Evolutionary conservation across 371 early-diverging fungal genomes (phyloP).

Genomic region (Gilbertella persicaria): DNA sequence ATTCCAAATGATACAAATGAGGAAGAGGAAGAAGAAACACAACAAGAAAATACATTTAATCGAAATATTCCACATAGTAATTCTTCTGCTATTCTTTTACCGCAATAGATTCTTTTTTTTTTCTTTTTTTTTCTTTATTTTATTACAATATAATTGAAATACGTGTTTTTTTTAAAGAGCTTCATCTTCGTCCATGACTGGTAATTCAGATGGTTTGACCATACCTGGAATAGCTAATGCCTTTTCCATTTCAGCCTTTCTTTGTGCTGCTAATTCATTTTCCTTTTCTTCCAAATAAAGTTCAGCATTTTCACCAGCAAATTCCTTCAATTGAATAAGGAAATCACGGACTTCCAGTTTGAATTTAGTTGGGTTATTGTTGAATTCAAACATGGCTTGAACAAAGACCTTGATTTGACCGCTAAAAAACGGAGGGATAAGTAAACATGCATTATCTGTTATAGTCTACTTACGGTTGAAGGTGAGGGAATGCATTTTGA

Average conservation of each 20-base stretch:
- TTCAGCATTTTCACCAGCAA: conserved; percentile 89
- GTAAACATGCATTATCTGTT: neutral
- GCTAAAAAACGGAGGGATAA: conserved; percentile 33
- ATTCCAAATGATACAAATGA: conserved; percentile 53
- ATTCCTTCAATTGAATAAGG: conserved; percentile 94
- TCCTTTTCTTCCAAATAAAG: conserved; percentile 93
- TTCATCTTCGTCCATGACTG: conserved; percentile 71
- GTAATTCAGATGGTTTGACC: conserved; percentile 92
- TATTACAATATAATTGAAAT: neutral
- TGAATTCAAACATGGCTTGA: conserved; percentile 80
- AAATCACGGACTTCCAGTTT: conserved; percentile 95
- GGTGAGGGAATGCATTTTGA: conserved; percentile 90
- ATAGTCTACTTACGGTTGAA: conserved; percentile 62
- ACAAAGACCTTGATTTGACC: conserved; percentile 89
- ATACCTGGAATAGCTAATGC: conserved; percentile 95
- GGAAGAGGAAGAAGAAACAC: conserved; percentile 9
- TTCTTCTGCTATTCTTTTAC: conserved; percentile 16
- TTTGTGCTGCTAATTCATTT: conserved; percentile 78
- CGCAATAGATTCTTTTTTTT: neutral
- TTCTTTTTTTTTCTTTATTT: conserved; percentile 4
- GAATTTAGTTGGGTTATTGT: conserved; percentile 79
- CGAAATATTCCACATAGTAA: conserved; percentile 13
- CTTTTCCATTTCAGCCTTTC: conserved; percentile 77
- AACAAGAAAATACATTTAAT: conserved; percentile 11
- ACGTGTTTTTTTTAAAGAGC: conserved; percentile 23